These are phyloP conservation scores for Radiomyces spectabilis DNA, from an alignment of 192 early-diverging fungal species.

Conservation along the genomic window DNA sequence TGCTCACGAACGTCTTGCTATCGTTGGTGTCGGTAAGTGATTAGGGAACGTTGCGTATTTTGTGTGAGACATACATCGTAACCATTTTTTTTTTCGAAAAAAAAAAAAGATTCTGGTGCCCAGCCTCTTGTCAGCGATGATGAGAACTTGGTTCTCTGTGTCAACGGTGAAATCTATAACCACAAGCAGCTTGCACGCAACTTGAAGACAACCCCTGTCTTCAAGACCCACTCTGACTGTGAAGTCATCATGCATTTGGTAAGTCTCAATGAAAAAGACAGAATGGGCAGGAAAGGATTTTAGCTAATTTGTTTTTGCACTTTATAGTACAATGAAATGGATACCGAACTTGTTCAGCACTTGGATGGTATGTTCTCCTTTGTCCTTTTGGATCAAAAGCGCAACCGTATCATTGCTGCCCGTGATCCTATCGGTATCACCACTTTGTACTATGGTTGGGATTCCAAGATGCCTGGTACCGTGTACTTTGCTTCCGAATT, in stretches of 20 bases:
- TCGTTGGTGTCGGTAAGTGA: constrained; percentile 89
- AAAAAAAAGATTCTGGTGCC: constrained; percentile 92
- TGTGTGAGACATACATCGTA: background rate
- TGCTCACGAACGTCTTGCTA: constrained; percentile 96
- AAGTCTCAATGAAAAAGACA: constrained; percentile 11
- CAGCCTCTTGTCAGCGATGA: constrained; percentile 94
- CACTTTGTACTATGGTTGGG: constrained; percentile 93
- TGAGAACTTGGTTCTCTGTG: constrained; percentile 77
- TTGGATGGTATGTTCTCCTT: constrained; percentile 98
- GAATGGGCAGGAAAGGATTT: constrained; percentile 1
- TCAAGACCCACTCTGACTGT: constrained; percentile 98
- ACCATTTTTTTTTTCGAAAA: too few species aligned
- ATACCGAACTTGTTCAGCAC: constrained; percentile 69
- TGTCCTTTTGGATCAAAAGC: constrained; percentile 79
- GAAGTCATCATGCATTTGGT: constrained; percentile 93
- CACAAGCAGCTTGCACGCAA: constrained; percentile 73
- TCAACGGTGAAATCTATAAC: constrained; percentile 99
- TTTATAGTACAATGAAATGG: constrained; percentile 77
- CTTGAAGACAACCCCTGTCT: constrained; percentile 63
- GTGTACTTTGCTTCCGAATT: constrained; percentile 93
- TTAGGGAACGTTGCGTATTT: constrained; percentile 1
- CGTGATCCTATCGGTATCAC: constrained; percentile 98
- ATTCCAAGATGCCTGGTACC: constrained; percentile 71
- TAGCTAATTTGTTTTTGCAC: background rate
- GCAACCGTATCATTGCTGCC: constrained; percentile 80